Conservation (phyloP, 768 basidiomycete species). For the Sarcodon sp. region DNA sequence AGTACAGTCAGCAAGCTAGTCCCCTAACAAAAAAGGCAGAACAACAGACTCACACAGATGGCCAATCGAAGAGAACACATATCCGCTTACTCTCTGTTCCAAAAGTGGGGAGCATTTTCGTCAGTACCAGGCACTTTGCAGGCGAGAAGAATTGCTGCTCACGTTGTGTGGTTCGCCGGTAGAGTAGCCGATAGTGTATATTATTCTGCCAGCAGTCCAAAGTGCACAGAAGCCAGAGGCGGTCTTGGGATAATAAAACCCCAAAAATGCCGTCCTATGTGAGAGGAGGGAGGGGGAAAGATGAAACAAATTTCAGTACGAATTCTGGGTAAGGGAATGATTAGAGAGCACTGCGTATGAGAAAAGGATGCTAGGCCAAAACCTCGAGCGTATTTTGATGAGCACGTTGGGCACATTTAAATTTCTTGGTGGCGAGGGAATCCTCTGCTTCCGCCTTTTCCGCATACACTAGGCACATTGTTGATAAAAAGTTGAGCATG, state of each 20-base stretch:
- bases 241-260: slow-evolving; percentile 24
- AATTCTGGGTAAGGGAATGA: background rate
- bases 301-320: background rate
- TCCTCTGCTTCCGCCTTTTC: slow-evolving; percentile 45
- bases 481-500: too few species aligned
- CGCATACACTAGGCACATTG: slow-evolving; percentile 42
- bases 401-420: slow-evolving; percentile 67
- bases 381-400: slow-evolving; percentile 48
- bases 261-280: slow-evolving; percentile 26
- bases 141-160: slow-evolving; percentile 1
- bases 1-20: background rate
- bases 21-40: background rate
- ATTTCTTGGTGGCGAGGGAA: slow-evolving; percentile 36
- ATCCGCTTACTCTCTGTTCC: too few species aligned
- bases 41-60: background rate
- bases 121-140: too few species aligned
- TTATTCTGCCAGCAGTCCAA: slow-evolving; percentile 26
- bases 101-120: too few species aligned
- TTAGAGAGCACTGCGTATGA: slow-evolving; percentile 3
- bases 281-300: background rate
- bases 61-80: too few species aligned
- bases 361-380: slow-evolving; percentile 12
- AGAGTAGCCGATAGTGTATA: slow-evolving; percentile 34
- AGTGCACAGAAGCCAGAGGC: slow-evolving; percentile 27
- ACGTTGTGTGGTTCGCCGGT: slow-evolving; percentile 30